Evolutionary conservation across 202 grass and related monocot species (phyloP).

Genomic region (Dendrocalamus latiflorus): DNA sequence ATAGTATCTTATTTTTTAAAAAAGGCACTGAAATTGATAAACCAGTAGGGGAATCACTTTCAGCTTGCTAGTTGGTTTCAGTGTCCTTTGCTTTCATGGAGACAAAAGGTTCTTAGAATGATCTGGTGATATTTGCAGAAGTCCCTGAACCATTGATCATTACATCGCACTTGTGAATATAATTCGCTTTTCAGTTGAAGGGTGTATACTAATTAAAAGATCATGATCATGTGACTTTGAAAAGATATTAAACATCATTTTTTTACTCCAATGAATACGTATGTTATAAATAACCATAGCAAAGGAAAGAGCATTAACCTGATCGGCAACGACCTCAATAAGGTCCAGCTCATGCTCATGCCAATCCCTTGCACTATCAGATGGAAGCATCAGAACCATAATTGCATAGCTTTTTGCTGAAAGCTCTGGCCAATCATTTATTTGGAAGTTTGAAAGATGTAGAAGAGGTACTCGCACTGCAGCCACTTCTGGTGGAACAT

Average conservation of each 20-base stretch:
- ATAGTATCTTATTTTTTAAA: neutral
- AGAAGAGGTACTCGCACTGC: constrained; percentile 89
- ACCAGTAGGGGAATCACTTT: too few species aligned
- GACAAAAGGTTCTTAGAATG: neutral
- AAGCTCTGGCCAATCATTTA: constrained; percentile 96
- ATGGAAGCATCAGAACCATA: constrained; percentile 98
- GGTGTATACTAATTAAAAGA: neutral
- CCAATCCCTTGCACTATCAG: constrained; percentile 90
- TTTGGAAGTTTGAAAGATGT: constrained; percentile 96
- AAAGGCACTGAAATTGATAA: neutral
- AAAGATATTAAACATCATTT: neutral
- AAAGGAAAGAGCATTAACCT: constrained; percentile 50
- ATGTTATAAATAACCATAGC: constrained; percentile 13
- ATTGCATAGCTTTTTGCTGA: constrained; percentile 86
- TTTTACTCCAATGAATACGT: neutral
- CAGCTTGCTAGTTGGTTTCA: neutral
- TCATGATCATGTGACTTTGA: neutral
- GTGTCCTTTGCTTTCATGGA: neutral
- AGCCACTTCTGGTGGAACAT: constrained; percentile 88
- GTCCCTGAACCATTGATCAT: neutral
- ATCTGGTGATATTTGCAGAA: neutral
- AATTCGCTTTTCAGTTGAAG: neutral
- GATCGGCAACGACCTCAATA: constrained; percentile 95
- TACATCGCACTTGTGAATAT: neutral
- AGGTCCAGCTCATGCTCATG: constrained; percentile 88